Conservation (phyloP, 352 stramenopile species). For the Phytophthora litchii region DNA sequence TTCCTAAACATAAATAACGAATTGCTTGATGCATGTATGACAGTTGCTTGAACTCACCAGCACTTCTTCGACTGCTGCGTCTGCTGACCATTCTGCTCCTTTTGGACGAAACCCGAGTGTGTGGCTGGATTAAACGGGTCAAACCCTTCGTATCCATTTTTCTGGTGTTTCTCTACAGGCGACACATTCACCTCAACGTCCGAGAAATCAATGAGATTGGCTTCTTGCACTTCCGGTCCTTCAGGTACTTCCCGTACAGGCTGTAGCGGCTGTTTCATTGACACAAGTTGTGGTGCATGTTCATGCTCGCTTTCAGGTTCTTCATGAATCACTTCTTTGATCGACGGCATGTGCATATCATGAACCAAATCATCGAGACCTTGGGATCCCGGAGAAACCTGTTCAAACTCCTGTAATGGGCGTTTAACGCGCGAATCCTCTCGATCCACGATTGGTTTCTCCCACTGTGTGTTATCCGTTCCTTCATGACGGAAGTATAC, state of each 20-base stretch:
- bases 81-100: constrained; percentile 36
- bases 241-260: constrained; percentile 38
- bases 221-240: constrained; percentile 34
- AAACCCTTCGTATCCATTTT: constrained; percentile 36
- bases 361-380: constrained; percentile 37
- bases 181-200: constrained; percentile 63
- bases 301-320: constrained; percentile 37
- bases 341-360: constrained; percentile 20
- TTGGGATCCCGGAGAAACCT: constrained; percentile 42
- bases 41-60: constrained; percentile 16
- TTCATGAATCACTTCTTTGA: constrained; percentile 25
- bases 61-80: constrained; percentile 28
- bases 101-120: constrained; percentile 16
- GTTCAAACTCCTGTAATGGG: constrained; percentile 34
- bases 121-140: constrained; percentile 50
- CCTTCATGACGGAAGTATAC: constrained; percentile 80
- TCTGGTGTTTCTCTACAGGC: constrained; percentile 25
- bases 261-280: constrained; percentile 37
- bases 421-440: constrained; percentile 41
- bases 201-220: constrained; percentile 72
- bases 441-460: constrained; percentile 74
- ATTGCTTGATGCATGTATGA: constrained; percentile 24
- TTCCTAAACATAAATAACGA: constrained; percentile 42
- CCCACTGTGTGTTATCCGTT: constrained; percentile 73
- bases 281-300: constrained; percentile 26